Evolutionary conservation across 2,329 filamentous ascomycete genomes (phyloP).

Genomic region (Aureobasidium sp.): DNA sequence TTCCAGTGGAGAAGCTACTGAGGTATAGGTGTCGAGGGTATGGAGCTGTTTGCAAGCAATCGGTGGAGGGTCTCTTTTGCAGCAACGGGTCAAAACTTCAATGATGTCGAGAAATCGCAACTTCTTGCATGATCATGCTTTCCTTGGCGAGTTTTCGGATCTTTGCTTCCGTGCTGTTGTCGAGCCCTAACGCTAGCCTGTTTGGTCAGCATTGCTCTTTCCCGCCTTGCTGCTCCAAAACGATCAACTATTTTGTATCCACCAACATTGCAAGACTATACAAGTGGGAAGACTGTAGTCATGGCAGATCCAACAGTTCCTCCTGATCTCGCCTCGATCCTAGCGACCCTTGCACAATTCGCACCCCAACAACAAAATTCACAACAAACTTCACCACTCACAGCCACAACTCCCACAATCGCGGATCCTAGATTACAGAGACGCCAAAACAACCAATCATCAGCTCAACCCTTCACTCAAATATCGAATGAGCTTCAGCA

Average conservation of each 20-base stretch:
- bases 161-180: neutral
- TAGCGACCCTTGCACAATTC: slow-evolving; percentile 27
- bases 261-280: neutral
- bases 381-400: neutral
- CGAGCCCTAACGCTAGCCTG: slow-evolving; percentile 5
- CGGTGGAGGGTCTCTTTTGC: neutral
- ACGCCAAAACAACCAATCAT: neutral
- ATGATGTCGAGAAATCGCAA: slow-evolving; percentile 11
- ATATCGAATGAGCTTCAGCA: neutral
- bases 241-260: neutral
- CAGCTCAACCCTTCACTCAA: neutral
- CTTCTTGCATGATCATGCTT: neutral
- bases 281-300: too few species aligned
- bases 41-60: neutral
- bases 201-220: neutral
- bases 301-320: slow-evolving; percentile 25
- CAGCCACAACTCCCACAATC: neutral
- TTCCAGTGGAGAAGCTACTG: neutral
- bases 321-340: slow-evolving; percentile 27
- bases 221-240: neutral
- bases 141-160: slow-evolving; percentile 2
- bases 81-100: slow-evolving; percentile 4
- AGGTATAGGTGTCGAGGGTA: neutral
- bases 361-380: slow-evolving; percentile 9
- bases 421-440: slow-evolving; percentile 16